A percentile compares a stretch with the other conserved stretches of the same genome.
Evolutionary conservation across 768 basidiomycete species (phyloP).

Genomic region (Xerocomellus intermedius): DNA sequence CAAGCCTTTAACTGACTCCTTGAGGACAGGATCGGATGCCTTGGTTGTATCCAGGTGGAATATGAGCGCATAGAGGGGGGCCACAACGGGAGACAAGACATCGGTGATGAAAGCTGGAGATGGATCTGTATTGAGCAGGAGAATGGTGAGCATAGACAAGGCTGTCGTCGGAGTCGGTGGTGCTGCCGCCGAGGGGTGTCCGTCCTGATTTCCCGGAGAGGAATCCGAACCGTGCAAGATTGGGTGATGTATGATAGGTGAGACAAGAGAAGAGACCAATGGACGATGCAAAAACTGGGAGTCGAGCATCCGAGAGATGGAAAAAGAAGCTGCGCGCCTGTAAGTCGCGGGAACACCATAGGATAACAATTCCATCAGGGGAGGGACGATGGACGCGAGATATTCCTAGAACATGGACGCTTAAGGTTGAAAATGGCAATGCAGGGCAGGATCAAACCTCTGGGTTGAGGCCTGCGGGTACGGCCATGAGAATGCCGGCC

Average conservation of each 20-base stretch:
- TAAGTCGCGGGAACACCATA: constrained; percentile 38
- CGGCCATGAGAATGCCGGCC: constrained; percentile 57
- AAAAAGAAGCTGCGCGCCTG: constrained; percentile 63
- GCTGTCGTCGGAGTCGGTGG: constrained; percentile 37
- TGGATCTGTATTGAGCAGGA: constrained; percentile 78
- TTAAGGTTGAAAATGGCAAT: constrained; percentile 2
- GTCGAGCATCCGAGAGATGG: constrained; percentile 63
- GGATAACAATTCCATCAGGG: constrained; percentile 51
- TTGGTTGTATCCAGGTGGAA: constrained; percentile 52
- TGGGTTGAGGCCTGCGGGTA: constrained; percentile 54
- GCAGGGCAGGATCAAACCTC: constrained; percentile 43
- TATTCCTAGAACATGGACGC: constrained; percentile 50
- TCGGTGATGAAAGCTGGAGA: constrained; percentile 63
- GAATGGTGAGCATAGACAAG: constrained; percentile 49
- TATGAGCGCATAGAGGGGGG: constrained; percentile 63
- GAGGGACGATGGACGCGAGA: constrained; percentile 52
- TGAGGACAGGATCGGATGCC: constrained; percentile 63
- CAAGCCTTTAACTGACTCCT: constrained; percentile 56
- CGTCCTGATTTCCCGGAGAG: not conserved
- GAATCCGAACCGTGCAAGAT: constrained; percentile 33
- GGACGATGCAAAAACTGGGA: constrained; percentile 23
- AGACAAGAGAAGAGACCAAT: constrained; percentile 34
- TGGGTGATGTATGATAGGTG: constrained; percentile 53
- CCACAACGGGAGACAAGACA: constrained; percentile 66
- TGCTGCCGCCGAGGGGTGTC: not conserved